phyloP scores from a whole-genome alignment of 2,329 filamentous ascomycete species.

The Penicillium griseofulvum region DNA sequence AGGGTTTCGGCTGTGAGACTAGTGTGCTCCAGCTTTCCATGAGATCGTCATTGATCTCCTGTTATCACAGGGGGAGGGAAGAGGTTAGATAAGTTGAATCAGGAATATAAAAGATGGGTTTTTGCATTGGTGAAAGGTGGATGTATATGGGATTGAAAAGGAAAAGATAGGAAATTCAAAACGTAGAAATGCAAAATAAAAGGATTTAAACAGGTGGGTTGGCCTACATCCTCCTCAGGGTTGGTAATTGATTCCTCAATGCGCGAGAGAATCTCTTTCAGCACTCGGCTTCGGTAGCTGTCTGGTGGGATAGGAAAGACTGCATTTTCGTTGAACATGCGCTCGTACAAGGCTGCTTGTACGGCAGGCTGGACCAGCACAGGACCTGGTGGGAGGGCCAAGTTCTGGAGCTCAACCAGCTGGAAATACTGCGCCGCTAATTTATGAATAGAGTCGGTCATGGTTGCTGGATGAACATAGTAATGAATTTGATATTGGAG shows the following conservation, averaged over 20 bases:
- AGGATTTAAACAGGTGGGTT: constrained; percentile 8
- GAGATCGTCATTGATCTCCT: constrained; percentile 83
- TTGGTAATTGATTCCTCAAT: constrained; percentile 75
- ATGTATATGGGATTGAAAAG: constrained; percentile 10
- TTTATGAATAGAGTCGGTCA: constrained; percentile 33
- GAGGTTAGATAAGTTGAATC: constrained; percentile 3
- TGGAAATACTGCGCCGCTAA: constrained; percentile 73
- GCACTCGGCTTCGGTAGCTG: constrained; percentile 66
- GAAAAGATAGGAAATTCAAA: not conserved
- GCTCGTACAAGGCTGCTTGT: constrained; percentile 65
- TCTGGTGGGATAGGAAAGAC: constrained; percentile 61
- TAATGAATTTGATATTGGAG: constrained; percentile 4
- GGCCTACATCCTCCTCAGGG: constrained; percentile 78
- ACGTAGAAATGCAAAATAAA: constrained; percentile 11
- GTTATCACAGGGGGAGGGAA: constrained; percentile 10
- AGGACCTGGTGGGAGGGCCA: constrained; percentile 62
- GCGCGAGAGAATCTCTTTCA: constrained; percentile 69
- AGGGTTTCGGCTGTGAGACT: constrained; percentile 61
- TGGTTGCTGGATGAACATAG: constrained; percentile 1
- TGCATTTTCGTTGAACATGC: constrained; percentile 62
- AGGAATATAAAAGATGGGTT: not conserved
- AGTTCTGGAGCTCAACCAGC: constrained; percentile 58
- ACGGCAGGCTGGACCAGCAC: constrained; percentile 59
- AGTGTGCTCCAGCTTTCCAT: constrained; percentile 67
- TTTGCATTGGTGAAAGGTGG: constrained; percentile 9